These are phyloP conservation scores for Fusarium goolgardi DNA, from an alignment of 2,329 filamentous ascomycete genomes.

Conservation along the genomic window DNA sequence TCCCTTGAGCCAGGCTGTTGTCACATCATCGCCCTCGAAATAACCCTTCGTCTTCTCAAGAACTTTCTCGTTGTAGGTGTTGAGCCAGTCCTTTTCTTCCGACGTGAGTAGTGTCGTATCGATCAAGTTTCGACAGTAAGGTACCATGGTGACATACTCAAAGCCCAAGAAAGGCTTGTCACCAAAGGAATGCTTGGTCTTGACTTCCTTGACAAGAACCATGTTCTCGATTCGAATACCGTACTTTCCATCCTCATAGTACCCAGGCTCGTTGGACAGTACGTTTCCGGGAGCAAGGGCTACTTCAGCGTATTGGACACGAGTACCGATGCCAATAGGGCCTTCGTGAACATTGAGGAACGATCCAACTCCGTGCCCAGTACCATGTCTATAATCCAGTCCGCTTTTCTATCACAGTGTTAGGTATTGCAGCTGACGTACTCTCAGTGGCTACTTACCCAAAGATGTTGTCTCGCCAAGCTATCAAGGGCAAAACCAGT, in stretches of 20 bases:
- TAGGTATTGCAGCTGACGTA: constrained; percentile 18
- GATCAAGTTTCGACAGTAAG: constrained; percentile 90
- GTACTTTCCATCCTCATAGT: constrained; percentile 95
- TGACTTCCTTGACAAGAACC: constrained; percentile 87
- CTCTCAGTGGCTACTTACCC: constrained; percentile 66
- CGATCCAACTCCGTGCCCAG: constrained; percentile 94
- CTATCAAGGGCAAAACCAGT: constrained; percentile 92
- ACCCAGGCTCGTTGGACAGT: constrained; percentile 94
- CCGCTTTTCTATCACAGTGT: constrained; percentile 65
- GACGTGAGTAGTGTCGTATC: constrained; percentile 77
- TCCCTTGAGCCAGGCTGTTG: constrained; percentile 83
- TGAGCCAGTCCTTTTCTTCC: constrained; percentile 86
- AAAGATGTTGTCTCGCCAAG: constrained; percentile 89
- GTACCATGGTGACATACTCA: constrained; percentile 97
- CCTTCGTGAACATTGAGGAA: constrained; percentile 98
- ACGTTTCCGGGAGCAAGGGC: constrained; percentile 92
- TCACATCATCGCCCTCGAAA: constrained; percentile 78
- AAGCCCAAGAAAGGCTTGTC: constrained; percentile 96
- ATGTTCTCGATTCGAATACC: constrained; percentile 98
- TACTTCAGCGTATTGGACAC: constrained; percentile 91
- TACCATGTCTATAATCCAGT: constrained; percentile 95
- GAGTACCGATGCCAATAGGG: constrained; percentile 93
- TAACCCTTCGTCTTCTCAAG: constrained; percentile 81
- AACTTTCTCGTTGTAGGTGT: constrained; percentile 85
- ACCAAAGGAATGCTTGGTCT: constrained; percentile 88